Percentiles rank a stretch among this genome's conserved stretches.
Conservation (phyloP, 2,329 filamentous ascomycete genomes). For the Penicillium palitans region DNA sequence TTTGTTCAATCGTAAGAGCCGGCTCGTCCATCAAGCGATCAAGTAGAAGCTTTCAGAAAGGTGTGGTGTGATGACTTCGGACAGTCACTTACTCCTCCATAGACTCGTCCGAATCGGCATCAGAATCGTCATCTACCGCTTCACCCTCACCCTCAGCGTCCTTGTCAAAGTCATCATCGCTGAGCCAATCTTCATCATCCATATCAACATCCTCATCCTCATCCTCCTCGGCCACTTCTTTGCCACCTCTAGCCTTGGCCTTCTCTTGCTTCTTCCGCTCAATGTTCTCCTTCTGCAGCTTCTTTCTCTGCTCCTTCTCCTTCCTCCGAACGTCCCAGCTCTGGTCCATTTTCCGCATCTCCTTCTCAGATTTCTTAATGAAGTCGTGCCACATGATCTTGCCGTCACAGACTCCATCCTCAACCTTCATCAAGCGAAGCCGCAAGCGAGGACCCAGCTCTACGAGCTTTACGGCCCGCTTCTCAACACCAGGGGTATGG, state of each 20-base stretch:
- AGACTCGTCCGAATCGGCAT: constrained; percentile 42
- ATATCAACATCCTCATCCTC: constrained; percentile 52
- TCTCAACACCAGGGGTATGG: constrained; percentile 63
- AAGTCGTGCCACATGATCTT: constrained; percentile 98
- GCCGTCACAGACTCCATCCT: constrained; percentile 86
- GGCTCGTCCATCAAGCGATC: background rate
- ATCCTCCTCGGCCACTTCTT: constrained; percentile 50
- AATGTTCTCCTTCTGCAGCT: constrained; percentile 84
- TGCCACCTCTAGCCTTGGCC: constrained; percentile 48
- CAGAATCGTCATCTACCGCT: constrained; percentile 37
- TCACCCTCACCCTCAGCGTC: constrained; percentile 47
- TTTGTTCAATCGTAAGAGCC: background rate
- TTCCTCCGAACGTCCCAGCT: constrained; percentile 79
- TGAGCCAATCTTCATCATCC: constrained; percentile 55
- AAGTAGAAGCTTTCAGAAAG: background rate
- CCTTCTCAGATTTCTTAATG: constrained; percentile 76
- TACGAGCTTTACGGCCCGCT: constrained; percentile 84
- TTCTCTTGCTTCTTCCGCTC: constrained; percentile 76
- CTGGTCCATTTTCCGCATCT: constrained; percentile 76
- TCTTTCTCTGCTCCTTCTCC: constrained; percentile 82
- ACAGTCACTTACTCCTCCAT: constrained; percentile 43
- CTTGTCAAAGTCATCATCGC: constrained; percentile 52
- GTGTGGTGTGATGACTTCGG: background rate
- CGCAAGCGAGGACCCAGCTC: constrained; percentile 90
- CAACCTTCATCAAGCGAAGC: constrained; percentile 88